Evolutionary conservation across 257 asterid genomes (phyloP), one percentile per base, ranked within the genome.

Genomic region (Ilex asprella): DNA sequence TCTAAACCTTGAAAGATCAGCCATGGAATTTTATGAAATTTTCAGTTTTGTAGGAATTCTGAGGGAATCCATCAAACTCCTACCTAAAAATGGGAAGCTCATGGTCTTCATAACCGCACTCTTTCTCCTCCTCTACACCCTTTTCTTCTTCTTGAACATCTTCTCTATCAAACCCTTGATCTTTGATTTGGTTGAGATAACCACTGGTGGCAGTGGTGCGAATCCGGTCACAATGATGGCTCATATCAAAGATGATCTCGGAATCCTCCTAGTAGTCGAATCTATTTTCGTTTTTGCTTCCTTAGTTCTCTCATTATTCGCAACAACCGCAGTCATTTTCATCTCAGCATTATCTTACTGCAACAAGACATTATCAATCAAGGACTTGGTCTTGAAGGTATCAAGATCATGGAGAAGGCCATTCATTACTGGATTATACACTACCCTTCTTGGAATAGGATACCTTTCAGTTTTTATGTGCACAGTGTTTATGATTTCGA

Each of bases 31-130:
- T 67, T 53, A 13, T 5, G 56, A 56, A 6, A 16, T 67, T 7
- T 55, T 56, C 55, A n/a, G 74, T 66, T 72, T 72, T 59, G 53
- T 69, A 46, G 30, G 53, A 7, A 67, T 75, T 66, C 43, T 80
- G 10, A 64, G 10, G 10, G 73, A 77, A 71, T 75, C 81, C 30
- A 35, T 74, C 59, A 63, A 68, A 57, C 71, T 79, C 55, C 43
- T 80, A 31, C 61, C 78, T 31, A 75, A 16, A 60, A 82, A 80
- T 69, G 76, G 78, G 57, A 80, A 78, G 58, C 70, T 78, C 66
- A 55, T 76, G 67, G 70, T 63, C 0, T 35, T 64, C 39, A 52
- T 76, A 7, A 65, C 68, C 47, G 2, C 63, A 21, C 52, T 62
- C 56, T 56, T 76, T 5, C 13, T 72, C 2, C n/a, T 76, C 55